These are phyloP conservation scores for Fusarium veterinarium DNA, from an alignment of 2,329 filamentous ascomycete genomes.

Conservation along the genomic window DNA sequence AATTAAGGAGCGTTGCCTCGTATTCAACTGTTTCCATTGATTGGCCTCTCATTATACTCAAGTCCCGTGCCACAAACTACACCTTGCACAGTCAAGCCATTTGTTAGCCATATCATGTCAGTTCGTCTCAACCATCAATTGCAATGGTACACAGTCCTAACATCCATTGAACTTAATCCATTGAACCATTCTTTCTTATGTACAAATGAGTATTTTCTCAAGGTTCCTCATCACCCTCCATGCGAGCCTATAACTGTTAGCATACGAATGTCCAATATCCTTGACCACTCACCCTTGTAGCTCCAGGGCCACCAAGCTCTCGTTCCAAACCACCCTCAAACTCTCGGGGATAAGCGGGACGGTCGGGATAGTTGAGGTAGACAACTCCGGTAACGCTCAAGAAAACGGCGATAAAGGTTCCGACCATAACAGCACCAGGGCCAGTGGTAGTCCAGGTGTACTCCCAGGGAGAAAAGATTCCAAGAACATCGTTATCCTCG, in stretches of 20 bases:
- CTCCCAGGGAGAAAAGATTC: conserved; percentile 87
- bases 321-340: conserved; percentile 79
- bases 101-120: background rate
- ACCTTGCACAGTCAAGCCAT: background rate
- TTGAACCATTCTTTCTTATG: conserved; percentile 48
- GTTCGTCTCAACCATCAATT: conserved; percentile 1
- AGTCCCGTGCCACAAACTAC: background rate
- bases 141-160: conserved; percentile 6
- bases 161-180: conserved; percentile 22
- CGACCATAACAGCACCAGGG: conserved; percentile 76
- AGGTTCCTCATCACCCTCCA: conserved; percentile 65
- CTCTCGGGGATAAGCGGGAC: conserved; percentile 73
- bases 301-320: conserved; percentile 78
- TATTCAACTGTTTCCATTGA: background rate
- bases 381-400: conserved; percentile 75
- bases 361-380: conserved; percentile 77
- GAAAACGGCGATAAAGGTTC: conserved; percentile 72
- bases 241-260: conserved; percentile 61
- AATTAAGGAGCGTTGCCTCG: background rate
- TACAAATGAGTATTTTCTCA: conserved; percentile 53
- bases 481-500: conserved; percentile 94
- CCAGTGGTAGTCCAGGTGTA: conserved; percentile 84
- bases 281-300: conserved; percentile 69
- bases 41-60: background rate
- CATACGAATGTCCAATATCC: background rate